Conservation (phyloP, 2,329 filamentous ascomycete species). For the Laburnicola sp. region DNA sequence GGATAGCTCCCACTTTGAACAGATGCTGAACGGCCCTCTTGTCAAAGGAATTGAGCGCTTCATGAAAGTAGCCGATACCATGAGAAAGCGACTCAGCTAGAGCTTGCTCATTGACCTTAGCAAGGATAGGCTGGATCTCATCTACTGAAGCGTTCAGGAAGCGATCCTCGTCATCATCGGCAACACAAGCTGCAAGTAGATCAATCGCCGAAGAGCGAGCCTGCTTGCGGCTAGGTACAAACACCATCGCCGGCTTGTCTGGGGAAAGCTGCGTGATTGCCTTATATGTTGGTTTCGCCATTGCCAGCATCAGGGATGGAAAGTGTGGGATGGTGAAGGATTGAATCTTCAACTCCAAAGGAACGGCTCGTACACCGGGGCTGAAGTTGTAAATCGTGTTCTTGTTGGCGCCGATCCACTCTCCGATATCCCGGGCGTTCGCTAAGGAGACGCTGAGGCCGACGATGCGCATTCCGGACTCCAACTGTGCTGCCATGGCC, state of each 20-base stretch:
- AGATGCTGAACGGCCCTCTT: conserved; percentile 93
- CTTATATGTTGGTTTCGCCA: conserved; percentile 92
- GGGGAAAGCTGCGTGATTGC: conserved; percentile 86
- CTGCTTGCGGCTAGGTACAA: conserved; percentile 92
- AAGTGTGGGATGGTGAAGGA: conserved; percentile 96
- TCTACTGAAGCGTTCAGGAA: conserved; percentile 85
- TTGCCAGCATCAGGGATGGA: conserved; percentile 96
- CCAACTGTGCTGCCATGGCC: conserved; percentile 86
- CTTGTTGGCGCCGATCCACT: conserved; percentile 97
- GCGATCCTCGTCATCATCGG: conserved; percentile 88
- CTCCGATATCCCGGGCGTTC: conserved; percentile 90
- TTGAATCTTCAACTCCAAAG: conserved; percentile 91
- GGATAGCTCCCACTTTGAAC: conserved; percentile 85
- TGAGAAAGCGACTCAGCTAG: conserved; percentile 88
- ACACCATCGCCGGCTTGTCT: conserved; percentile 87
- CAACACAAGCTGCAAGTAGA: conserved; percentile 80
- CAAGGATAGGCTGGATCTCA: conserved; percentile 79
- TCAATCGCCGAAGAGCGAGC: conserved; percentile 85
- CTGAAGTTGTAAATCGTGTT: conserved; percentile 99
- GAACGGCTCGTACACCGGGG: conserved; percentile 83
- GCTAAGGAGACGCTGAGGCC: conserved; percentile 89
- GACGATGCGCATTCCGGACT: conserved; percentile 81
- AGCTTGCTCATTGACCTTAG: conserved; percentile 81
- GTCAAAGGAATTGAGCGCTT: conserved; percentile 84
- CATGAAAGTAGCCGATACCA: conserved; percentile 96